Base-by-base conservation (phyloP, 2,329 filamentous ascomycete species). In the Emmonsia crescens region DNA sequence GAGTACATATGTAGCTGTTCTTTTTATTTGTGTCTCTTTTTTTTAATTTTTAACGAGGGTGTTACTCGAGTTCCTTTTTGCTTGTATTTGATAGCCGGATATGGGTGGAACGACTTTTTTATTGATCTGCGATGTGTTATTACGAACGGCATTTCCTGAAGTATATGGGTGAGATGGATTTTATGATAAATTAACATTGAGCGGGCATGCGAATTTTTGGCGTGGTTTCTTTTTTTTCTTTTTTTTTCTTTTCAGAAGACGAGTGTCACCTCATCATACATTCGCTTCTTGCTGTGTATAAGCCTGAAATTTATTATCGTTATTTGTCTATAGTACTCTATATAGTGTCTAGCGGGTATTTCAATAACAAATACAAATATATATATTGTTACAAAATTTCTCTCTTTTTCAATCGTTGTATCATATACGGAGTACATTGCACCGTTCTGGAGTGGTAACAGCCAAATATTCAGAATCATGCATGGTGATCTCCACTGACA, bases 281-380 rank as follows among this genome's bases (percentile, higher is more conserved):
- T 61, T 57, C 59, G 40, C 21, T 61, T 61, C 59, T 57, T 55
- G 38, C 31, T 46, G 24, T 59, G 57, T 59, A 46, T 59, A 59
- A 59, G 31, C 42, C 16, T 51, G 48, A 52, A 38, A 49, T 49
- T 19, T 51, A 46, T 57, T 16, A 21, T 40, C 19, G 9, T 46
- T 6, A 5, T 16, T n/a, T 44, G 27, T 57, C 10, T 57, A 33
- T 21, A 16, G 5, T 29, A 44, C n/a, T 38, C 12, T 24, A 55
- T 27, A 38, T 33, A 24, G 5, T 4, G 9, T 38, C n/a, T 40
- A 6, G 40, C 29, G 14, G 49, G n/a, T 56, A 19, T 10, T 55
- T 56, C 33, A 56, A 56, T 56, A 56, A 40, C 10, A 29, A 21
- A 49, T 29, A 49, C n/a, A n/a, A n/a, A n/a, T 12, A 16, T 38